A percentile compares a stretch with the other conserved stretches of the same genome.
Conservation (phyloP, 2,329 filamentous ascomycete genomes). For the Fusarium decemcellulare region DNA sequence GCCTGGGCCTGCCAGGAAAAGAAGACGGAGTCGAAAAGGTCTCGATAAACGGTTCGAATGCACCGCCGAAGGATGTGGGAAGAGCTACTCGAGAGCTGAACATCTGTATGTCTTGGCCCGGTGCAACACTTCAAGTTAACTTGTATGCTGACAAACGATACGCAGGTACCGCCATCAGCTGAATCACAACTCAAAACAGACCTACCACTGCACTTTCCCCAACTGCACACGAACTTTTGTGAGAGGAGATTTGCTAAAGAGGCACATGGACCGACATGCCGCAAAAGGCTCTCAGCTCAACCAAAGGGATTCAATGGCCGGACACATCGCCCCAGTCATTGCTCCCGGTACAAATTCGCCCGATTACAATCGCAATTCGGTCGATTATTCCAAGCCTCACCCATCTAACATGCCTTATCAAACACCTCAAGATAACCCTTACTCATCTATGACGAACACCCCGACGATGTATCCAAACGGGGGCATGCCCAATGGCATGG, state of each 20-base stretch:
- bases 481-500: conserved; percentile 52
- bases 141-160: conserved; percentile 22
- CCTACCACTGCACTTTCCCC: conserved; percentile 93
- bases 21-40: conserved; percentile 81
- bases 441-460: conserved; percentile 61
- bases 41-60: conserved; percentile 89
- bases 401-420: conserved; percentile 61
- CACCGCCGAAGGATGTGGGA: conserved; percentile 88
- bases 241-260: conserved; percentile 90
- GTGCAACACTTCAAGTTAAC: background rate
- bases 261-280: conserved; percentile 85
- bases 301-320: conserved; percentile 73
- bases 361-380: conserved; percentile 59
- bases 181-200: conserved; percentile 96
- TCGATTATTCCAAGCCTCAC: conserved; percentile 56
- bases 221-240: conserved; percentile 94
- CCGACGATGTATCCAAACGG: conserved; percentile 53
- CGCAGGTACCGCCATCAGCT: conserved; percentile 87
- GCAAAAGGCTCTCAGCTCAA: conserved; percentile 84
- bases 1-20: conserved; percentile 73
- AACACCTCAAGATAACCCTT: conserved; percentile 63
- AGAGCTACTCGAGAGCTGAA: conserved; percentile 96
- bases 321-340: conserved; percentile 57
- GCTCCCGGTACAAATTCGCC: conserved; percentile 61
- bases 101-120: conserved; percentile 77